These are phyloP conservation scores for Ceratobasidium sp. DNA, from an alignment of 1,284 basidiomycete genomes.

Conservation along the genomic window DNA sequence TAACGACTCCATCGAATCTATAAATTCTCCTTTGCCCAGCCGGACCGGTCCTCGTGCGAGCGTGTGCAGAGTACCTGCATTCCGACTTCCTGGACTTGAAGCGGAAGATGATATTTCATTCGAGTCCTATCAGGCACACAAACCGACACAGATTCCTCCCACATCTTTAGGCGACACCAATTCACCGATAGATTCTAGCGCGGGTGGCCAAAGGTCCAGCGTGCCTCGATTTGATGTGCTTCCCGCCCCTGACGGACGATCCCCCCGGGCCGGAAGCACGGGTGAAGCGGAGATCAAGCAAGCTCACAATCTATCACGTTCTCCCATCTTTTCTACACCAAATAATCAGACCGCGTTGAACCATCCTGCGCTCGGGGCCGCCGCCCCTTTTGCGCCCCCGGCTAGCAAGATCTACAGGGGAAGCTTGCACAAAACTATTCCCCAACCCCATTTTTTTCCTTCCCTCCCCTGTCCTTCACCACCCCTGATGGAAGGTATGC, in stretches of 20 bases:
- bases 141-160: neutral
- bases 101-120: slow-evolving; percentile 40
- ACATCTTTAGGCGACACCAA: neutral
- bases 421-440: slow-evolving; percentile 23
- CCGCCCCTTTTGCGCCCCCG: neutral
- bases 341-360: neutral
- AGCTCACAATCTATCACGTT: slow-evolving; percentile 4
- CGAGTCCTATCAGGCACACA: slow-evolving; percentile 29
- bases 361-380: neutral
- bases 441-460: slow-evolving; percentile 39
- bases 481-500: slow-evolving; percentile 44
- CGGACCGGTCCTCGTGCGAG: neutral
- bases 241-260: neutral
- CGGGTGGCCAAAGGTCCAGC: slow-evolving; percentile 9
- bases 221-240: slow-evolving; percentile 34
- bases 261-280: slow-evolving; percentile 12
- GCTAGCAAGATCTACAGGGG: slow-evolving; percentile 42
- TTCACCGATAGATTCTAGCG: slow-evolving; percentile 30
- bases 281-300: slow-evolving; percentile 8
- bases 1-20: slow-evolving; percentile 40
- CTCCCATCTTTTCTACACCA: slow-evolving; percentile 13
- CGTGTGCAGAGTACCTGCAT: slow-evolving; percentile 3
- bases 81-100: slow-evolving; percentile 20
- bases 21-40: slow-evolving; percentile 19
- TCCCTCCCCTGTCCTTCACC: slow-evolving; percentile 33